phyloP scores from a whole-genome alignment of 23 red algal genomes.

The Rhodosorus marinus region DNA sequence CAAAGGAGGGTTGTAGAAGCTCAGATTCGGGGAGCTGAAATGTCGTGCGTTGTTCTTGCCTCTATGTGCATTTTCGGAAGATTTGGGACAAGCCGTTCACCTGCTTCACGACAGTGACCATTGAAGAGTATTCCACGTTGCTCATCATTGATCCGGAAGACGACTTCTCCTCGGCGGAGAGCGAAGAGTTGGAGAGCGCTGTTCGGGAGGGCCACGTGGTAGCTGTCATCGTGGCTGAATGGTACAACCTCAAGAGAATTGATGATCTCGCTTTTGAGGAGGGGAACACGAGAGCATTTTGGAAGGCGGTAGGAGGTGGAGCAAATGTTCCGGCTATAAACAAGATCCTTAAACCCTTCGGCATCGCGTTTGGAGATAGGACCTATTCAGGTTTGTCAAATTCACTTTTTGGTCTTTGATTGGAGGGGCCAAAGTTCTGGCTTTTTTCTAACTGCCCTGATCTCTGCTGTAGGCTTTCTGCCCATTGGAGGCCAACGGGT shows the following conservation, averaged over 20 bases:
- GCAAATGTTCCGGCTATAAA: conserved; percentile 46
- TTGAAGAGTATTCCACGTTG: conserved; percentile 16
- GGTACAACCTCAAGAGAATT: conserved; percentile 56
- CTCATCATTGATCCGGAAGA: conserved; percentile 68
- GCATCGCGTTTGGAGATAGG: conserved; percentile 44
- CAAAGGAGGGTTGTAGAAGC: no score
- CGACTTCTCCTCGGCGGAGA: conserved; percentile 26
- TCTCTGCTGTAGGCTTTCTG: no score
- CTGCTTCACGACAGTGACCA: conserved; percentile 5
- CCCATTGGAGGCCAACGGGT: no score
- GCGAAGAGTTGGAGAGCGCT: conserved; percentile 2
- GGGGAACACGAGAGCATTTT: conserved; percentile 47
- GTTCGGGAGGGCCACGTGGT: conserved; percentile 30
- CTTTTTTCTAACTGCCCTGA: no score
- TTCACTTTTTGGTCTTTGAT: no score
- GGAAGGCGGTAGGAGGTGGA: conserved; percentile 53
- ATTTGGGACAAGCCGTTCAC: conserved; percentile 16
- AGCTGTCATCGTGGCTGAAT: conserved; percentile 54
- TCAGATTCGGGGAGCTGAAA: no score
- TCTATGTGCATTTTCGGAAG: no score
- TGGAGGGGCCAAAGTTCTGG: no score
- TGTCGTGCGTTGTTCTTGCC: no score
- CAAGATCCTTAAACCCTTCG: conserved; percentile 23
- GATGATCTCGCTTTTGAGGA: conserved; percentile 56
- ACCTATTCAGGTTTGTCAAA: no score